Evolutionary conservation across 345 rosid genomes (phyloP), one percentile per base, ranked within the genome.

Genomic region (Zanthoxylum bungeanum): DNA sequence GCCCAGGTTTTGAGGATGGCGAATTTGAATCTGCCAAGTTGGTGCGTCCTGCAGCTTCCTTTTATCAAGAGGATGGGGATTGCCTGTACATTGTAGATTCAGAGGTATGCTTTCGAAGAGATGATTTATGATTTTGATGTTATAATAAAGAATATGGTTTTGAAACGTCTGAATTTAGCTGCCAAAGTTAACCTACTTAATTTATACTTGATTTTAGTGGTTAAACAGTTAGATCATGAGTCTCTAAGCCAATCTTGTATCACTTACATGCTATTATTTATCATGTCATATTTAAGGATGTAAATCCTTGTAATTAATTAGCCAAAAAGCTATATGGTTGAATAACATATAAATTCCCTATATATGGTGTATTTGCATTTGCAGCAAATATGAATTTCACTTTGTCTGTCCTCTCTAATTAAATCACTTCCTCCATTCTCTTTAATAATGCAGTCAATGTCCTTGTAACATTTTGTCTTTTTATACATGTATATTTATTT

Each of bases 1-100:
- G 76, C 80, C 97, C 93, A 74, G 99, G 99, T 64, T 92, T 92
- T 79, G 98, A 95, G 87, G 99, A 95, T 83, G 99, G 98, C 37
- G 96, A 87, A 65, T 91, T 95, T 51, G 97, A 89, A 79, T 81
- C 90, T 76, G 88, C 94, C 74, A 95, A 88, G 89, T 83, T 95
- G 78, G 39, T 84, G 60, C 87, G 93, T 53, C 98, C 99, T 72
- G 96, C 88, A 9, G 88, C 96, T 33, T 81, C 96, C 53, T 80
- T 87, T 57, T 95, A 88, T 80, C 64, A 89, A 62, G 84, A 79
- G 40, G 78, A 70, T 34, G 98, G 89, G 69, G 90, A 88, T 79
- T 92, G 90, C 75, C 87, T 95, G 30, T 95, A 88, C 75, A 80
- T 92, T 75, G 93, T 91, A 37, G 99, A 95, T 85, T 85, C 96